Conservation (phyloP, 345 rosid species). For the Gossypioides kirkii region DNA sequence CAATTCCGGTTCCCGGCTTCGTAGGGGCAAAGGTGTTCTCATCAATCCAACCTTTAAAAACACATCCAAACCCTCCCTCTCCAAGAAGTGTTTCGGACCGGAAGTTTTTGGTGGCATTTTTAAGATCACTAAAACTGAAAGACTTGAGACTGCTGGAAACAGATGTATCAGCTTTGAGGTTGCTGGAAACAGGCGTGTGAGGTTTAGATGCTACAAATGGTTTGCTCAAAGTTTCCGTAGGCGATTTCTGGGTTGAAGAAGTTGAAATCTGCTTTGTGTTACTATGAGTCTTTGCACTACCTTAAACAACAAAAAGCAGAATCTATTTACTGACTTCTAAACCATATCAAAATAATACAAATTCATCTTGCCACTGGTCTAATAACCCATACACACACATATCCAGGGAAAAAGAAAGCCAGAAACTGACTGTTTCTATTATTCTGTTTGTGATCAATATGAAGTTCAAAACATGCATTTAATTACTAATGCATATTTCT, state of each 20-base stretch:
- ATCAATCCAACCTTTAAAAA: conserved; percentile 67
- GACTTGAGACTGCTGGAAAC: conserved; percentile 39
- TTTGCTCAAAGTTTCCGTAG: conserved; percentile 25
- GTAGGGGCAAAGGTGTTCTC: conserved; percentile 47
- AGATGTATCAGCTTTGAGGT: conserved; percentile 31
- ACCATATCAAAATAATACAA: not conserved
- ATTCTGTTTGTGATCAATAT: too few relatives aligned
- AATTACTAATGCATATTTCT: not conserved
- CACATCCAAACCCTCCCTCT: conserved; percentile 71
- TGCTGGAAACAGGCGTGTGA: conserved; percentile 23
- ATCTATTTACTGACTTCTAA: not conserved
- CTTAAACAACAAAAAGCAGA: conserved; percentile 21
- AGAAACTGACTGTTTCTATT: too few relatives aligned
- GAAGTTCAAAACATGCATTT: not conserved
- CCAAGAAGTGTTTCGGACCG: conserved; percentile 51
- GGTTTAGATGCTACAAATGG: conserved; percentile 16
- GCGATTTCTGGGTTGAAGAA: not conserved
- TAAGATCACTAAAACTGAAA: conserved; percentile 49
- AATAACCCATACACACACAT: too few relatives aligned
- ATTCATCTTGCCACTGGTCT: too few relatives aligned
- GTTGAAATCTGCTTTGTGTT: conserved; percentile 21
- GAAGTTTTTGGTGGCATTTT: conserved; percentile 53
- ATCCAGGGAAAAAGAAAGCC: too few relatives aligned
- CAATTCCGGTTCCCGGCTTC: conserved; percentile 49
- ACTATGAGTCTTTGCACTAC: conserved; percentile 21